These are phyloP conservation scores for Apiospora marii DNA, from an alignment of 2,329 filamentous ascomycete species.

Conservation along the genomic window DNA sequence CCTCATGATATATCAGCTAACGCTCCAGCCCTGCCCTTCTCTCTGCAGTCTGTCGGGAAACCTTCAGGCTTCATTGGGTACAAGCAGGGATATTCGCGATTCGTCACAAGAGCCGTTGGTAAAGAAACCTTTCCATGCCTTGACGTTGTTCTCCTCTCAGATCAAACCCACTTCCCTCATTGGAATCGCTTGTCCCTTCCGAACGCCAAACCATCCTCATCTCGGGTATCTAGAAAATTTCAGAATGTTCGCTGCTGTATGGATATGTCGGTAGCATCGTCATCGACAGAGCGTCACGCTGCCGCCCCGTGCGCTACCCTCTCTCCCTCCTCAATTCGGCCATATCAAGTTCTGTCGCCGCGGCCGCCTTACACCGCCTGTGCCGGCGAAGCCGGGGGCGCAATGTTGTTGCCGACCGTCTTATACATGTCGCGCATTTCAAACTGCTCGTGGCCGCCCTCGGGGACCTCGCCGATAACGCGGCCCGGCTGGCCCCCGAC, in stretches of 20 bases:
- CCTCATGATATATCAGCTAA: not conserved
- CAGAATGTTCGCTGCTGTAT: not conserved
- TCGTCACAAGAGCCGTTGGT: not conserved
- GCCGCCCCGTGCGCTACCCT: too few relatives aligned
- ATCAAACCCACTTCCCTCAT: not conserved
- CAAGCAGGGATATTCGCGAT: not conserved
- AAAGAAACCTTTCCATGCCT: not conserved
- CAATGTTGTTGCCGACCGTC: conserved; percentile 65
- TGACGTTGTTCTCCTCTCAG: not conserved
- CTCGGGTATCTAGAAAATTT: conserved; percentile 9
- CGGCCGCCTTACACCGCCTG: not conserved
- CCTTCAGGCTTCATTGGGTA: not conserved
- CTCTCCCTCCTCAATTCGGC: too few relatives aligned
- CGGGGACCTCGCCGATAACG: conserved; percentile 81
- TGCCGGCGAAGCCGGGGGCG: not conserved
- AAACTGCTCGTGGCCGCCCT: conserved; percentile 71
- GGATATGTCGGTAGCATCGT: not conserved
- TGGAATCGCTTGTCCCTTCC: not conserved
- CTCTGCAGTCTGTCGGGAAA: not conserved
- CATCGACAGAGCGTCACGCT: too few relatives aligned
- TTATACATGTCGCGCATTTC: conserved; percentile 72
- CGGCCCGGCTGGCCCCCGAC: conserved; percentile 85
- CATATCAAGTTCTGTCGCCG: not conserved
- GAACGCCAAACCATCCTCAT: not conserved
- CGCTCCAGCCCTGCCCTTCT: not conserved